A percentile compares a stretch with the other conserved stretches of the same genome.
Evolutionary conservation across 73 alveolate genomes (phyloP).

Genomic region (Tetrahymena elliotti): DNA sequence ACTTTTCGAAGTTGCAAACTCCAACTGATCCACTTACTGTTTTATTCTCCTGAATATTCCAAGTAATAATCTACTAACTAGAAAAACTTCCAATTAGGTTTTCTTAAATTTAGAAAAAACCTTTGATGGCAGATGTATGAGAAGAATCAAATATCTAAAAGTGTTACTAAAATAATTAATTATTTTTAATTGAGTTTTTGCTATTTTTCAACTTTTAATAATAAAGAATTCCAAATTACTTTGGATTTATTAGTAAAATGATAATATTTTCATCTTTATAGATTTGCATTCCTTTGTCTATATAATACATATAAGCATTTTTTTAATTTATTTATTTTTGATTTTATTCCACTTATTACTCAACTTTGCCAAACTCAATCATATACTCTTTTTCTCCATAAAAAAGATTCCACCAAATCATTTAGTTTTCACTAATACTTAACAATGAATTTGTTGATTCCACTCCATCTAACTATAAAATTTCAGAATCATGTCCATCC

Average conservation of each 20-base stretch:
- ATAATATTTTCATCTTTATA: neutral
- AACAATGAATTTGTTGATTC: neutral
- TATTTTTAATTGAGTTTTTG: neutral
- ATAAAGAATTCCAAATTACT: neutral
- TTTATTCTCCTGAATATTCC: neutral
- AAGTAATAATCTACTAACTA: neutral
- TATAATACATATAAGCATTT: neutral
- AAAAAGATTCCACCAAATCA: neutral
- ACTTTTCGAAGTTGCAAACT: neutral
- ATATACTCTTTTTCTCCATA: neutral
- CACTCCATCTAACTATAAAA: neutral
- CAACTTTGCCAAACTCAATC: neutral
- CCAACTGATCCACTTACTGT: neutral
- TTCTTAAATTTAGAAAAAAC: neutral
- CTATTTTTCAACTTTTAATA: neutral
- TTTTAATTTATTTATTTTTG: neutral
- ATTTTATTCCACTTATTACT: neutral
- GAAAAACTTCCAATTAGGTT: neutral
- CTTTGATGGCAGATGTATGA: neutral
- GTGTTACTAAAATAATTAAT: neutral
- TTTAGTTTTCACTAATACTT: neutral
- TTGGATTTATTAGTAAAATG: neutral
- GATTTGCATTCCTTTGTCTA: neutral
- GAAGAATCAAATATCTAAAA: neutral
- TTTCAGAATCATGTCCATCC: neutral